Conservation (phyloP, 2,329 filamentous ascomycete species). For the Cladorrhinum sp. region DNA sequence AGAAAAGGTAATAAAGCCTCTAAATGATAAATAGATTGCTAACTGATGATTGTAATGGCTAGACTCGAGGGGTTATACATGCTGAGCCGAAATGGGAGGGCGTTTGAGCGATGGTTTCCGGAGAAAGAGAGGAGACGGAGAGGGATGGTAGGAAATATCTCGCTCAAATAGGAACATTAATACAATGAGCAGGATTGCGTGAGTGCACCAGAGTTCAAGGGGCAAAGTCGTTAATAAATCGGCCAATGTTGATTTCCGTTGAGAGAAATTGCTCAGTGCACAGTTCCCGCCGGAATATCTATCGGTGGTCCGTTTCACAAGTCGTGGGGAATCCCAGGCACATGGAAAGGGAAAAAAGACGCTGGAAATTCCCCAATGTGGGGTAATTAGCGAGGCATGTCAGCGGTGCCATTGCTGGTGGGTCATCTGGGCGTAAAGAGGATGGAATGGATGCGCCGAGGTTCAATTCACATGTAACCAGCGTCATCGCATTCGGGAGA, state of each 20-base stretch:
- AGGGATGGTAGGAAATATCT: background rate
- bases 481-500: constrained; percentile 24
- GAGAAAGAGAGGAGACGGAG: background rate
- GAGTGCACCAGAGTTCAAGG: too few species aligned
- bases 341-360: background rate
- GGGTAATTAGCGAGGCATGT: background rate
- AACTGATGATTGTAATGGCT: background rate
- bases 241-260: background rate
- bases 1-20: background rate
- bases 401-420: background rate
- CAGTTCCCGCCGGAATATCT: background rate
- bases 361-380: constrained; percentile 4
- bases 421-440: background rate
- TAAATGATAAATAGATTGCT: background rate
- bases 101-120: background rate
- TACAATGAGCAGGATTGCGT: background rate
- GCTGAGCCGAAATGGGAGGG: background rate
- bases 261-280: background rate
- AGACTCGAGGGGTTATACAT: background rate
- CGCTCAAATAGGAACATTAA: background rate
- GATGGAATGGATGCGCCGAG: constrained; percentile 27
- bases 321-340: background rate
- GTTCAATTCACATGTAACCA: constrained; percentile 25
- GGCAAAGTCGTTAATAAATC: background rate
- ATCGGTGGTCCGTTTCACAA: background rate